phyloP scores from a whole-genome alignment of 345 rosid genomes.

The Pseudoturritis turrita region DNA sequence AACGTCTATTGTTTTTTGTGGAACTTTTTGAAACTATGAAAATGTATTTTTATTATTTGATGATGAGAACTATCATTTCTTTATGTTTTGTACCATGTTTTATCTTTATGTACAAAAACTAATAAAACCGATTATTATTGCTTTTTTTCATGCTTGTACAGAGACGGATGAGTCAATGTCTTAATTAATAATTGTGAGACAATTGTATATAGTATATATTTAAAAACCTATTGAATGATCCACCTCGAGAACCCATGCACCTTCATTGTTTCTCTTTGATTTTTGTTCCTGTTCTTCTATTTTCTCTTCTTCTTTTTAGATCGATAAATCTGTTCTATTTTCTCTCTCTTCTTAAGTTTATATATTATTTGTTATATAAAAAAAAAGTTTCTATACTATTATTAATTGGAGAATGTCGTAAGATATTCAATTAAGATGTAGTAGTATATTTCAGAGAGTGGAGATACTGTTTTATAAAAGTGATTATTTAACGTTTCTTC shows the following conservation, averaged over 20 bases:
- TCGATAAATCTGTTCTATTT: too few relatives aligned
- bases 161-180: constrained; percentile 22
- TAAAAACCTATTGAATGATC: constrained; percentile 13
- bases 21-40: background rate
- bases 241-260: constrained; percentile 26
- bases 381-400: too few relatives aligned
- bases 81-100: background rate
- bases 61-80: background rate
- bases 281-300: constrained; percentile 13
- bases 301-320: constrained; percentile 12
- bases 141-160: constrained; percentile 11
- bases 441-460: background rate
- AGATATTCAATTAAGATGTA: background rate
- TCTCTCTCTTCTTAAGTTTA: constrained; percentile 1
- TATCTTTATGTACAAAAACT: background rate
- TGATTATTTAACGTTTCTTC: background rate
- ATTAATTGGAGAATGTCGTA: background rate
- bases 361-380: too few relatives aligned
- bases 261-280: constrained; percentile 23
- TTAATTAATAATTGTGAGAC: constrained; percentile 5
- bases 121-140: background rate
- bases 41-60: background rate
- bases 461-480: background rate
- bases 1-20: background rate
- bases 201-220: background rate